These are phyloP conservation scores for Candida glucosophila DNA, from an alignment of 1,139 yeast species.

Conservation along the genomic window DNA sequence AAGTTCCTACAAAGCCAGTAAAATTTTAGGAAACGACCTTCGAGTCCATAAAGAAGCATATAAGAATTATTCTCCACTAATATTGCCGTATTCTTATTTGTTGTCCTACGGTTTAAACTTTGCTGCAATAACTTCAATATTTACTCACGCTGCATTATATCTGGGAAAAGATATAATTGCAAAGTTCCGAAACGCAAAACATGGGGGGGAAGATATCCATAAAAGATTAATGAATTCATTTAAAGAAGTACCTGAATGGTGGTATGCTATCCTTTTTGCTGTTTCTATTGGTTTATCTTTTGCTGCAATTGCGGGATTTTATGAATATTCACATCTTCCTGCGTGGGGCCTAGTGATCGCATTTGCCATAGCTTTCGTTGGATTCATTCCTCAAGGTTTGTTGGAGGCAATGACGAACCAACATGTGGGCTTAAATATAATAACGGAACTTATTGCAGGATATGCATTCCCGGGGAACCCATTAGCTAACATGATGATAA, in stretches of 20 bases:
- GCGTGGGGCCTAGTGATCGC: slow-evolving; percentile 29
- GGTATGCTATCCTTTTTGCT: slow-evolving; percentile 24
- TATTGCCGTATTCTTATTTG: slow-evolving; percentile 28
- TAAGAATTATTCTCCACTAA: slow-evolving; percentile 24
- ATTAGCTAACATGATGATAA: slow-evolving; percentile 24
- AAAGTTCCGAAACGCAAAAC: slow-evolving; percentile 16
- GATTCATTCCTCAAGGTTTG: slow-evolving; percentile 28
- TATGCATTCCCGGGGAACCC: slow-evolving; percentile 29
- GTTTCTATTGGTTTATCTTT: slow-evolving; percentile 23
- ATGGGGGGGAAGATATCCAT: slow-evolving; percentile 32
- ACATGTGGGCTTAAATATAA: slow-evolving; percentile 30
- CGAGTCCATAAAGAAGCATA: slow-evolving; percentile 17
- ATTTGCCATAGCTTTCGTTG: slow-evolving; percentile 18
- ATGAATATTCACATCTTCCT: slow-evolving; percentile 24
- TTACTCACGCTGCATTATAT: slow-evolving; percentile 27
- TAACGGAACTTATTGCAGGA: slow-evolving; percentile 23
- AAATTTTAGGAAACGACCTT: slow-evolving; percentile 9
- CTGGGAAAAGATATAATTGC: slow-evolving; percentile 29
- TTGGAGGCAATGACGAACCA: slow-evolving; percentile 30
- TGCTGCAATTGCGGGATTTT: slow-evolving; percentile 16
- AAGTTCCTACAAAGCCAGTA: slow-evolving; percentile 30
- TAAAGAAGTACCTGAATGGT: slow-evolving; percentile 32
- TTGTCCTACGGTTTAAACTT: slow-evolving; percentile 31
- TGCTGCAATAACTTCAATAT: slow-evolving; percentile 32
- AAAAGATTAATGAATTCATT: slow-evolving; percentile 27